Conservation (phyloP, 176 grass and related monocot genomes). For the Eragrostis nindensis region DNA sequence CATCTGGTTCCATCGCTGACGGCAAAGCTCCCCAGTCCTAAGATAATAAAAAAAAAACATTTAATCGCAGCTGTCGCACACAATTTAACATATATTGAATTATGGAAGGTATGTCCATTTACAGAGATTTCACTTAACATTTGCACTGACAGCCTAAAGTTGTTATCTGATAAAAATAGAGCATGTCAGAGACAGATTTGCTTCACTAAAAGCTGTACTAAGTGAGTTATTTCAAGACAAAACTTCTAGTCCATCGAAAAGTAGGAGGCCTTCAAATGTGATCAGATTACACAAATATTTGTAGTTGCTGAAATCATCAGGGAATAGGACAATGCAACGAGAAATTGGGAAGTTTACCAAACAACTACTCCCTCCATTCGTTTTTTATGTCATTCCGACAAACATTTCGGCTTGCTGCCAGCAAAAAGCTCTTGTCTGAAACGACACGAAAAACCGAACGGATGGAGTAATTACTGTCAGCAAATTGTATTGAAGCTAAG, state of each 20-base stretch:
- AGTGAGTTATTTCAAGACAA: not conserved
- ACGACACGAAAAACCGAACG: too few relatives aligned
- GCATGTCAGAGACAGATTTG: too few relatives aligned
- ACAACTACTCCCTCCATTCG: too few relatives aligned
- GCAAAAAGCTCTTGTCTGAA: too few relatives aligned
- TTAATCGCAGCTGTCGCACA: too few relatives aligned
- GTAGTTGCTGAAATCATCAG: too few relatives aligned
- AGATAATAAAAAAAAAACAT: not conserved
- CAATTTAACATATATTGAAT: too few relatives aligned
- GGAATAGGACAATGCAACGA: not conserved
- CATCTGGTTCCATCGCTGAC: conserved; percentile 77
- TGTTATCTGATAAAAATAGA: too few relatives aligned
- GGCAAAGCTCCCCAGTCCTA: conserved; percentile 73
- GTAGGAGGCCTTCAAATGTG: not conserved
- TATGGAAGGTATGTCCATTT: not conserved
- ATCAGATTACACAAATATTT: not conserved
- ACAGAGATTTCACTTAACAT: too few relatives aligned
- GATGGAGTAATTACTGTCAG: not conserved
- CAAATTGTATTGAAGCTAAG: conserved; percentile 17
- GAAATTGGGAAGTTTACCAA: conserved; percentile 79
- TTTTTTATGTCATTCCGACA: too few relatives aligned
- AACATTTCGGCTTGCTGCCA: too few relatives aligned
- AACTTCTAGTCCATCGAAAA: not conserved
- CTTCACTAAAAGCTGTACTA: not conserved
- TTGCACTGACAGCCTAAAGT: too few relatives aligned